Conservation (phyloP, 805 yeast species). For the Middelhovenomyces tepae region DNA sequence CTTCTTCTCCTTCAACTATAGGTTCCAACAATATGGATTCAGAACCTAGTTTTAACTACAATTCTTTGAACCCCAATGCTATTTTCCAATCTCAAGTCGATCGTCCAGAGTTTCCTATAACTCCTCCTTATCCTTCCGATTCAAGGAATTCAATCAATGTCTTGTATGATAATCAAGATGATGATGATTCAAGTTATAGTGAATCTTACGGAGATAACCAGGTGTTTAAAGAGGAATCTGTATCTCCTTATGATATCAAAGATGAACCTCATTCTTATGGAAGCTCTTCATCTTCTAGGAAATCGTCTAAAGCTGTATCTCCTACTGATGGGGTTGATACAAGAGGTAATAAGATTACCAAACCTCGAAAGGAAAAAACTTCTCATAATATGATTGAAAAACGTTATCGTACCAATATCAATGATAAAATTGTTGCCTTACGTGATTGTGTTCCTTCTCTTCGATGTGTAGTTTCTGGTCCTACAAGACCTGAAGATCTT, state of each 20-base stretch:
- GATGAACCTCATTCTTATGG: neutral
- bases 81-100: conserved; percentile 4
- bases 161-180: too few species aligned
- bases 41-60: too few species aligned
- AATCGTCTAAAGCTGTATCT: conserved; percentile 3
- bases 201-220: neutral
- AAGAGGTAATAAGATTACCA: conserved; percentile 18
- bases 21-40: conserved; percentile 1
- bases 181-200: neutral
- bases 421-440: conserved; percentile 56
- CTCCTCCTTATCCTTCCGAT: conserved; percentile 8
- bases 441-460: conserved; percentile 74
- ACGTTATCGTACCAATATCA: conserved; percentile 70
- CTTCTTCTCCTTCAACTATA: conserved; percentile 1
- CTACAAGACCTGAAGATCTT: conserved; percentile 40
- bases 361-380: conserved; percentile 37
- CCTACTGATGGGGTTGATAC: conserved; percentile 6
- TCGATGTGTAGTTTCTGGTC: conserved; percentile 46
- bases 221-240: conserved; percentile 4
- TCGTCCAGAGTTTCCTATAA: conserved; percentile 5
- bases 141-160: too few species aligned
- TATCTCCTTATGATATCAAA: conserved; percentile 2
- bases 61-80: conserved; percentile 2
- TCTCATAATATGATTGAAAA: conserved; percentile 77
- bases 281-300: neutral